Percentiles rank a stretch among this genome's conserved stretches.
Conservation (phyloP, 345 rosid species). For the Camelina neglecta region DNA sequence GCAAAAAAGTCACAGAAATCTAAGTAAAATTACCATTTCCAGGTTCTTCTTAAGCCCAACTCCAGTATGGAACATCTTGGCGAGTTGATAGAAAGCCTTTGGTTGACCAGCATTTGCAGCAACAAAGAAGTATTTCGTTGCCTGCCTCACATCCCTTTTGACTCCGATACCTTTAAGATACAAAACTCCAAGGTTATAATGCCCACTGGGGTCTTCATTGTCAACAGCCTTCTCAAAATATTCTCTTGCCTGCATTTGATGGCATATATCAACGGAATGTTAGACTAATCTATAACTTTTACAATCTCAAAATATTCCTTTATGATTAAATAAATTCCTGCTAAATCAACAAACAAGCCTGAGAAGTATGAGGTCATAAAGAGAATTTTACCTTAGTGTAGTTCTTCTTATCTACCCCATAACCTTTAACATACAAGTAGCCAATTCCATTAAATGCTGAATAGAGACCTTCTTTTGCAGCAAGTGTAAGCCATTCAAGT, state of each 20-base stretch:
- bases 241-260: conserved; percentile 76
- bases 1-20: not conserved
- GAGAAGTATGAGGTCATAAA: not conserved
- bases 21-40: conserved; percentile 57
- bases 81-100: conserved; percentile 97
- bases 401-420: conserved; percentile 95
- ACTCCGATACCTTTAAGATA: conserved; percentile 90
- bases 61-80: conserved; percentile 97
- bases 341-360: not conserved
- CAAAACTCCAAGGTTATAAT: conserved; percentile 96
- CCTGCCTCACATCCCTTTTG: conserved; percentile 80
- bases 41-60: conserved; percentile 87
- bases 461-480: conserved; percentile 73
- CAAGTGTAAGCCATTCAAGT: conserved; percentile 90
- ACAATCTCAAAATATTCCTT: conserved; percentile 3
- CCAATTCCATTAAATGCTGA: conserved; percentile 98
- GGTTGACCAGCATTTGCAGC: conserved; percentile 98
- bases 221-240: conserved; percentile 93
- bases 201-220: conserved; percentile 80
- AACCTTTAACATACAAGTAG: conserved; percentile 92
- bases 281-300: not conserved
- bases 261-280: not conserved
- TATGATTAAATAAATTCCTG: not conserved
- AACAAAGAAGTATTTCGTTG: conserved; percentile 65
- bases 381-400: conserved; percentile 70